phyloP scores from a whole-genome alignment of 768 basidiomycete species.

The Lactifluus volemus region DNA sequence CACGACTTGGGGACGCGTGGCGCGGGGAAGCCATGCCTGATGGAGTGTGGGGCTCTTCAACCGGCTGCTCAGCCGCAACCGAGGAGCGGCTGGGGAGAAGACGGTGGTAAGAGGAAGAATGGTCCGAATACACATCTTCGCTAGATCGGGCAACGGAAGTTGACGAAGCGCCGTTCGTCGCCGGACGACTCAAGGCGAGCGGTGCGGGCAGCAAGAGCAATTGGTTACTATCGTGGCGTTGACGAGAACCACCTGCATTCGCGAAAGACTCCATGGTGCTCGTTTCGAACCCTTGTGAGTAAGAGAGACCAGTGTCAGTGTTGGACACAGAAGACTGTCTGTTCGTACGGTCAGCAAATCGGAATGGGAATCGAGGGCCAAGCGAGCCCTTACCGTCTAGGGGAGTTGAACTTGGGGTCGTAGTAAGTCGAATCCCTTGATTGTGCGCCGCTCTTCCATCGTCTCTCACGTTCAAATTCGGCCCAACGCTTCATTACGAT shows the following conservation, averaged over 20 bases:
- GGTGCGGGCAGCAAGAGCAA: slow-evolving; percentile 71
- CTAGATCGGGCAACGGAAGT: slow-evolving; percentile 31
- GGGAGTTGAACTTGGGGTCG: slow-evolving; percentile 38
- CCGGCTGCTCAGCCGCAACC: slow-evolving; percentile 25
- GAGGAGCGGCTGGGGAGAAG: slow-evolving; percentile 30
- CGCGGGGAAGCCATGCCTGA: not conserved
- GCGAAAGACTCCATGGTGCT: slow-evolving; percentile 55
- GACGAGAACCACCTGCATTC: slow-evolving; percentile 35
- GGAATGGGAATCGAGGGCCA: slow-evolving; percentile 21
- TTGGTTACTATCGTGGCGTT: slow-evolving; percentile 60
- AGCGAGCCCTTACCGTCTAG: slow-evolving; percentile 46
- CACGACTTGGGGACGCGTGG: slow-evolving; percentile 13
- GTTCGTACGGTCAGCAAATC: slow-evolving; percentile 28
- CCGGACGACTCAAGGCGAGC: slow-evolving; percentile 47
- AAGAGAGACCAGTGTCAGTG: slow-evolving; percentile 58
- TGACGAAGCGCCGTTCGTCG: slow-evolving; percentile 19
- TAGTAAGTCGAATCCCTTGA: slow-evolving; percentile 72
- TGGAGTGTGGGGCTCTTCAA: slow-evolving; percentile 15
- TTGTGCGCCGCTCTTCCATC: slow-evolving; percentile 83
- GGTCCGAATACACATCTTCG: slow-evolving; percentile 32
- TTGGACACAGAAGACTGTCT: slow-evolving; percentile 75
- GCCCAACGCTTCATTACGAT: slow-evolving; percentile 99
- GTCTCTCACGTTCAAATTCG: slow-evolving; percentile 92
- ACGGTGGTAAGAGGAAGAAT: slow-evolving; percentile 36
- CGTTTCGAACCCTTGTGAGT: slow-evolving; percentile 42